A percentile compares a stretch with the other conserved stretches of the same genome.
These are phyloP conservation scores for Malus sieversii DNA, from an alignment of 306 rosid genomes.

Conservation along the genomic window DNA sequence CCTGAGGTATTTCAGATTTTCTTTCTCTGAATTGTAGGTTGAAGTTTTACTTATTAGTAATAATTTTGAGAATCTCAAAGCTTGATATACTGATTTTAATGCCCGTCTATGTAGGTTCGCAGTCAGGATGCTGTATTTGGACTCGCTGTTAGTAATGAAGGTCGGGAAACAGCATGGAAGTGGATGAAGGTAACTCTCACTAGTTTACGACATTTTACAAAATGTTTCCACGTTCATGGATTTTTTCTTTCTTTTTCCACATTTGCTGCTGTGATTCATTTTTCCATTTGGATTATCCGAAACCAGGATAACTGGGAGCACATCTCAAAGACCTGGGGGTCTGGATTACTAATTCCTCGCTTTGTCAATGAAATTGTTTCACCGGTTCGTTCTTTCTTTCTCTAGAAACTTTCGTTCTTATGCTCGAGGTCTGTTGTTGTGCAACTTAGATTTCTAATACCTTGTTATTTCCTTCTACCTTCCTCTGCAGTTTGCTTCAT, in stretches of 20 bases:
- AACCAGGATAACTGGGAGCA: slow-evolving; percentile 69
- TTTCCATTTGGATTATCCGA: background rate
- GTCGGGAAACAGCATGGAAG: slow-evolving; percentile 79
- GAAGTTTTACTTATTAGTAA: background rate
- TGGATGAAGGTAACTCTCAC: slow-evolving; percentile 70
- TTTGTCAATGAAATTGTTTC: slow-evolving; percentile 64
- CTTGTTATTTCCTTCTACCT: background rate
- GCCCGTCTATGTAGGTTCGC: slow-evolving; percentile 46
- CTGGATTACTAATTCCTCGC: slow-evolving; percentile 68
- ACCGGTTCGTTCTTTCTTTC: slow-evolving; percentile 51
- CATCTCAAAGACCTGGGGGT: slow-evolving; percentile 53
- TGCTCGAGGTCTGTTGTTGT: background rate
- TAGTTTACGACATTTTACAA: background rate
- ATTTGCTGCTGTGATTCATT: background rate
- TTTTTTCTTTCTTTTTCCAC: background rate
- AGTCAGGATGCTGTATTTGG: slow-evolving; percentile 82
- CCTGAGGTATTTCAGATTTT: slow-evolving; percentile 24
- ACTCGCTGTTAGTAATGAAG: slow-evolving; percentile 45
- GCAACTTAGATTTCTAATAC: background rate
- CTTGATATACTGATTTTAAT: slow-evolving; percentile 16
- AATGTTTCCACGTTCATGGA: background rate
- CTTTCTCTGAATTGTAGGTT: background rate
- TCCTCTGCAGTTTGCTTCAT: slow-evolving; percentile 51
- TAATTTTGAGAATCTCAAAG: slow-evolving; percentile 8
- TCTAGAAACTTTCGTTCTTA: background rate